These are phyloP conservation scores for Echites panduratus DNA, from an alignment of 257 asterid species.

Conservation along the genomic window DNA sequence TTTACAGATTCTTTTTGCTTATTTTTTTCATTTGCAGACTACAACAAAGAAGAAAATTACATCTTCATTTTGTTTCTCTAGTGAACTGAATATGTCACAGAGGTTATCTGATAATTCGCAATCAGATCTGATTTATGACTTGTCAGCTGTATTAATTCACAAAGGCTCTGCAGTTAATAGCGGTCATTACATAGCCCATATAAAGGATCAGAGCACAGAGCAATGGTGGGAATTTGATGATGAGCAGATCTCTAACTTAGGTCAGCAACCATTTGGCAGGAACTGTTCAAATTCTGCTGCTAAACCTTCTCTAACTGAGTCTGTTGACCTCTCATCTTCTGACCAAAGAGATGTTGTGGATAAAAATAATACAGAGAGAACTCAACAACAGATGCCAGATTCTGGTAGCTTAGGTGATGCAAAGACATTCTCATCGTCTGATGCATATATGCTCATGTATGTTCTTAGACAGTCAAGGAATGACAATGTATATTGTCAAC, in stretches of 20 bases:
- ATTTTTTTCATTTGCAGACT: conserved; percentile 55
- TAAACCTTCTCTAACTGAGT: conserved; percentile 42
- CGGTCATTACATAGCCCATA: conserved; percentile 92
- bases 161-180: conserved; percentile 94
- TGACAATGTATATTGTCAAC: conserved; percentile 23
- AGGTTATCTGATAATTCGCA: conserved; percentile 60
- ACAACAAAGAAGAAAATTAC: conserved; percentile 91
- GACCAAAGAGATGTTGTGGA: conserved; percentile 30
- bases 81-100: conserved; percentile 61
- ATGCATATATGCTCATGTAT: conserved; percentile 98
- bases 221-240: conserved; percentile 99
- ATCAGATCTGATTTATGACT: conserved; percentile 60
- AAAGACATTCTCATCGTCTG: conserved; percentile 68
- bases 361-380: conserved; percentile 33
- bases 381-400: conserved; percentile 33
- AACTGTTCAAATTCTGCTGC: conserved; percentile 38
- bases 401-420: conserved; percentile 37
- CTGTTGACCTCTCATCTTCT: conserved; percentile 38
- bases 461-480: conserved; percentile 41
- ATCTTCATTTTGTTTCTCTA: conserved; percentile 81
- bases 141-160: conserved; percentile 97
- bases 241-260: conserved; percentile 77
- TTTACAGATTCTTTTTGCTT: conserved; percentile 19
- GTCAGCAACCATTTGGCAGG: conserved; percentile 70
- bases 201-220: conserved; percentile 74